These are phyloP conservation scores for Populus euphratica DNA, from an alignment of 345 rosid genomes.

Conservation along the genomic window DNA sequence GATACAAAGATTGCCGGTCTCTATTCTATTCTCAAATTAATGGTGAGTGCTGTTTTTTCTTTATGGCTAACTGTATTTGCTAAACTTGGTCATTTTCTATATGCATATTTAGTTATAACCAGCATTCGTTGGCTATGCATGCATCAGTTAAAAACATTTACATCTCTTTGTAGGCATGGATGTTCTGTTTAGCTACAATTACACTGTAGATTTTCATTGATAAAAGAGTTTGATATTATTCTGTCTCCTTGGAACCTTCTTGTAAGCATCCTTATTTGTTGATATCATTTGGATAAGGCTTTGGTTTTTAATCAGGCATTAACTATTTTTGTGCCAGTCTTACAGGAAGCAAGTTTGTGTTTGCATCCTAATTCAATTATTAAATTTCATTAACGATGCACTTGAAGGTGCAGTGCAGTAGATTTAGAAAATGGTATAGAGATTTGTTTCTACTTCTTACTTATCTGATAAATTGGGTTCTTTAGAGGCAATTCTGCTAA, in stretches of 20 bases:
- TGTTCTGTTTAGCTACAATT: background rate
- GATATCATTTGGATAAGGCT: background rate
- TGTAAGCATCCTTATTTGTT: background rate
- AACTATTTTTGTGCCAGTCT: background rate
- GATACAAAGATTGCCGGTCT: conserved; percentile 95
- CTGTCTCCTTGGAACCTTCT: background rate
- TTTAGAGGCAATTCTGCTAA: background rate
- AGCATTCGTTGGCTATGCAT: background rate
- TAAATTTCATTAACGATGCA: background rate
- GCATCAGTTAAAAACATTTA: background rate
- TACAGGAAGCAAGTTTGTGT: background rate
- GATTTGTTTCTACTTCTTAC: background rate
- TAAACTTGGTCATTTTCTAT: background rate
- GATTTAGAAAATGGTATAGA: conserved; percentile 3
- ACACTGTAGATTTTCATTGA: background rate
- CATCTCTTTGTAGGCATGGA: background rate
- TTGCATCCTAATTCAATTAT: background rate
- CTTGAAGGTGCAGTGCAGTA: background rate
- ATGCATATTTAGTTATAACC: background rate
- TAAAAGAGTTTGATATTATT: background rate
- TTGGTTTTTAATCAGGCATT: background rate
- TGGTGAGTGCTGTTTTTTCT: conserved; percentile 43
- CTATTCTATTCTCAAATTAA: conserved; percentile 91
- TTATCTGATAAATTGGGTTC: background rate
- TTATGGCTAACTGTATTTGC: background rate